These are phyloP conservation scores for Colletotrichum lindemuthianum DNA, from an alignment of 2,329 filamentous ascomycete genomes.

Conservation along the genomic window DNA sequence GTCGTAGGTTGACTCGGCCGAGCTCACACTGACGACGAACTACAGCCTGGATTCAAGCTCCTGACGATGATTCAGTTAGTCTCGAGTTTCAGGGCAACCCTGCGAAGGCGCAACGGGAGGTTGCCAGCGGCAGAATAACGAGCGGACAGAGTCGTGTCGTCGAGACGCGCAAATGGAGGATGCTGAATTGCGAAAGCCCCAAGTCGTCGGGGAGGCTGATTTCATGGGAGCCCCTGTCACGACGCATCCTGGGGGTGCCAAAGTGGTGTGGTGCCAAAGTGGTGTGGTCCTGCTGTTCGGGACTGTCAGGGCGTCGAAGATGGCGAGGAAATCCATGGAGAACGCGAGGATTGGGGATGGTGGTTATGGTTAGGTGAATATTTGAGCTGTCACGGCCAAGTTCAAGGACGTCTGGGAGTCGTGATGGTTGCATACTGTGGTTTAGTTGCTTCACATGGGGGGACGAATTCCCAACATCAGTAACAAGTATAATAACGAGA, in stretches of 20 bases:
- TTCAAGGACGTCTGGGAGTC: no score
- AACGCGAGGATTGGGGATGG: no score
- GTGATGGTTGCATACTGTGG: not conserved
- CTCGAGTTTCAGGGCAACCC: constrained; percentile 18
- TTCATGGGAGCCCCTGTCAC: constrained; percentile 1
- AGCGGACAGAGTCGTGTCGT: not conserved
- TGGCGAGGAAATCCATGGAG: no score
- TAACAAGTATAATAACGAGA: not conserved
- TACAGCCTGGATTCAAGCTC: constrained; percentile 9
- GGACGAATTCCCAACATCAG: not conserved
- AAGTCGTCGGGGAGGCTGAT: not conserved
- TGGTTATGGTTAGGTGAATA: no score
- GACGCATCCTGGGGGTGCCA: not conserved
- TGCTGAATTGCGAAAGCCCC: not conserved
- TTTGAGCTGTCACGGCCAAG: no score
- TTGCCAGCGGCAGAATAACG: not conserved
- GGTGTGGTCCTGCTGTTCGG: no score
- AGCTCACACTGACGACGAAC: not conserved
- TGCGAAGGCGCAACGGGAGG: constrained; percentile 2
- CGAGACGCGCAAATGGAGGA: not conserved
- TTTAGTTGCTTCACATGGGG: not conserved
- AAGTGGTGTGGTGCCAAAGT: no score
- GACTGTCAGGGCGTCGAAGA: no score
- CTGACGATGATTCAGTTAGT: constrained; percentile 23
- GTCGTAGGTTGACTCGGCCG: not conserved